phyloP scores from a whole-genome alignment of 2,329 filamentous ascomycete genomes.

The Penicillium sp. region DNA sequence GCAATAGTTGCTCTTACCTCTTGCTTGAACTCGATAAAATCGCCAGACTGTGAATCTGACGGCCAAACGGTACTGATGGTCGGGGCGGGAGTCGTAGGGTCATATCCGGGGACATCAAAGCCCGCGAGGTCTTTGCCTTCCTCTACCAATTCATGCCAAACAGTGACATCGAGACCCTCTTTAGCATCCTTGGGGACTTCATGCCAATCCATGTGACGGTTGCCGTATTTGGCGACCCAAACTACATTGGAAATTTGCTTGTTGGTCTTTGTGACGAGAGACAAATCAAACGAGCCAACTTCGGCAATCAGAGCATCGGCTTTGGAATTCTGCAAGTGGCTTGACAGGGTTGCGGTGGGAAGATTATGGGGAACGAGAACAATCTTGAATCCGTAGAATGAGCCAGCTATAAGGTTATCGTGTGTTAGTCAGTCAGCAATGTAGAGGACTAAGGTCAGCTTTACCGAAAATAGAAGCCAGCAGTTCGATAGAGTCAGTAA shows the following conservation, averaged over 20 bases:
- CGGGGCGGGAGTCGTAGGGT: conserved; percentile 55
- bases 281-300: conserved; percentile 83
- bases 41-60: conserved; percentile 53
- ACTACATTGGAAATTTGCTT: conserved; percentile 75
- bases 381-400: conserved; percentile 86
- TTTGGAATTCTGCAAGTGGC: conserved; percentile 71
- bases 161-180: conserved; percentile 76
- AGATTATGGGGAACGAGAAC: conserved; percentile 84
- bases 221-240: conserved; percentile 92
- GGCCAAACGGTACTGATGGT: conserved; percentile 50
- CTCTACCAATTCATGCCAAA: conserved; percentile 87
- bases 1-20: conserved; percentile 47
- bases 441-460: conserved; percentile 20
- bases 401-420: conserved; percentile 62
- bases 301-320: conserved; percentile 83
- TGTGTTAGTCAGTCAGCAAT: background rate
- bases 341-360: conserved; percentile 67
- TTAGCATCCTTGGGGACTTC: conserved; percentile 78
- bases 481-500: conserved; percentile 91
- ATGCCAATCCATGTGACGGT: conserved; percentile 92
- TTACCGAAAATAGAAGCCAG: conserved; percentile 74
- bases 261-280: conserved; percentile 69
- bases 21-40: conserved; percentile 82
- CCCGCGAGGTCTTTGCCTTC: conserved; percentile 65
- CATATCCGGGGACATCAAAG: conserved; percentile 66